Base-by-base conservation (phyloP, 1,284 basidiomycete genomes). In the Cryptococcus neoformans region DNA sequence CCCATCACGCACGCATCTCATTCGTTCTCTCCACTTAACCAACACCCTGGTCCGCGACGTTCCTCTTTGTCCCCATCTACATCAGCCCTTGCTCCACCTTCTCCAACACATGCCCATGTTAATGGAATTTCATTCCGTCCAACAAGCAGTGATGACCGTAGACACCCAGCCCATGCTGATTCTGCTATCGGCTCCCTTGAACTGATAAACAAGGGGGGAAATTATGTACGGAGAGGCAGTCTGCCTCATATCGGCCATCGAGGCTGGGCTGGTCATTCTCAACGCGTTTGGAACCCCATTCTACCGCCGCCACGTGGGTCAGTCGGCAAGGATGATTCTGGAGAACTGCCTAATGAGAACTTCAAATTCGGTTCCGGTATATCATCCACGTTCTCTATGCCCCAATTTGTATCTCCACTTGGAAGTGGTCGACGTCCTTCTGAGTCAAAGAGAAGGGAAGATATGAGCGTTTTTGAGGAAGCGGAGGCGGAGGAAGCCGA, bases 401-500 rank as follows among this genome's bases (percentile, higher is more conserved):
- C 60, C 4, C 63, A 60, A 6, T 39, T 58, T 6, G 63, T 56
- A 3, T 64, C 65, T 2, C 64, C 62, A 6, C 41, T 28, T 9
- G 58, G 59, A 10, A 41, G 17, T 35, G 54, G 36, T 38, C 58
- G 61, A 44, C 28, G 28, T 28, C 53, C 59, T 35, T 42, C 60
- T 37, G 58, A 53, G 40, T 28, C 56, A 17, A 58, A 54, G 39
- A 50, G 52, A 42, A 49, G 48, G 17, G 59, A 58, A 37, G 53
- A 57, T 34, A 46, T 63, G 53, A 63, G 69, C 45, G 67, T 65
- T 11, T 73, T 77, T 56, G 63, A 69, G 44, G 53, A 66, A 48
- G 66, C 72, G 2, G 76, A 78, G 51, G 64, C 64, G 21, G 68
- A 68, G n/a, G 76, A 78, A 54, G 76, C 76, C 14, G 76, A 78